phyloP scores from a whole-genome alignment of 768 basidiomycete genomes.

The Mycena kentingensis region DNA sequence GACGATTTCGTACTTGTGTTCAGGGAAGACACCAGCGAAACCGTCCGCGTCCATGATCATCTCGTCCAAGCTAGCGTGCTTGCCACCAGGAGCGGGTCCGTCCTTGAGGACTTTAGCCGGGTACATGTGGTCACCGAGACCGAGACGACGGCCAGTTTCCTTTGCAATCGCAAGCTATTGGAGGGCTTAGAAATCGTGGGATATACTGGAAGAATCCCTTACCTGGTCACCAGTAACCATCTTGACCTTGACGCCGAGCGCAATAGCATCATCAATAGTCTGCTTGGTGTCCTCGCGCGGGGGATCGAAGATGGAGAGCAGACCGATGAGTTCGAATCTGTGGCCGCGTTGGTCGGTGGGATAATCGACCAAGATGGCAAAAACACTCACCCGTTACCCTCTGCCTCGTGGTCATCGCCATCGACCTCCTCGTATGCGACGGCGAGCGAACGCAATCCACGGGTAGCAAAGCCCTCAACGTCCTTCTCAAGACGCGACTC shows the following conservation, averaged over 20 bases:
- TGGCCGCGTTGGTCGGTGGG: conserved; percentile 93
- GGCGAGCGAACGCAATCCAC: conserved; percentile 97
- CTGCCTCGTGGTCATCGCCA: conserved; percentile 76
- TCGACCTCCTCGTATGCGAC: conserved; percentile 94
- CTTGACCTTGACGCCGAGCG: conserved; percentile 97
- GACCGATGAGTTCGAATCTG: conserved; percentile 98
- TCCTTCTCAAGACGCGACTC: conserved; percentile 92
- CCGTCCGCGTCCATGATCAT: conserved; percentile 99
- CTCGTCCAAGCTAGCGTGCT: conserved; percentile 84
- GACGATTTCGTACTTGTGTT: conserved; percentile 99
- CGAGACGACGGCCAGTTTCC: conserved; percentile 97
- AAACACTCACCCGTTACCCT: conserved; percentile 95
- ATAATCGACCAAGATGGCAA: conserved; percentile 96
- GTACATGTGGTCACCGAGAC: conserved; percentile 99
- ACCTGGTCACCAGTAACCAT: conserved; percentile 99
- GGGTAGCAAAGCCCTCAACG: conserved; percentile 92
- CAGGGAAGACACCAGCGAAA: conserved; percentile 98
- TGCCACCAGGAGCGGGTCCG: conserved; percentile 85
- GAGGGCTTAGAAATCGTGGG: neutral
- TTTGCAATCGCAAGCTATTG: conserved; percentile 93
- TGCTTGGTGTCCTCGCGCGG: conserved; percentile 98
- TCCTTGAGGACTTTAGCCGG: conserved; percentile 99
- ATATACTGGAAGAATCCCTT: neutral
- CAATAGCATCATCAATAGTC: conserved; percentile 95
- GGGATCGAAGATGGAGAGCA: conserved; percentile 96